These are phyloP conservation scores for Colletotrichum abscissum DNA, from an alignment of 2,329 filamentous ascomycete genomes.

Conservation along the genomic window DNA sequence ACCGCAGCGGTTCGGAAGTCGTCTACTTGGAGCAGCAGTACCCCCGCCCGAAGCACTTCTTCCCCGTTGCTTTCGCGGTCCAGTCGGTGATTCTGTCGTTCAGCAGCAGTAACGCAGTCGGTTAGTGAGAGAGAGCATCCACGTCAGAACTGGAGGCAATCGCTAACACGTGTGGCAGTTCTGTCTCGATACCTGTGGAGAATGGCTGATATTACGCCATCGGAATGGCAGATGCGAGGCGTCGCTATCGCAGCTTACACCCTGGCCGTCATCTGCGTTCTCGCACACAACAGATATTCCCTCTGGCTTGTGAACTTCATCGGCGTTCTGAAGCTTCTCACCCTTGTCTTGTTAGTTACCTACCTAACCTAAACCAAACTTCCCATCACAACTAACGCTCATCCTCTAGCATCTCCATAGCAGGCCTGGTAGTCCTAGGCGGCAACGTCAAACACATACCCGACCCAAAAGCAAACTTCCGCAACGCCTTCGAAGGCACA, in stretches of 20 bases:
- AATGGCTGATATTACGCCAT: slow-evolving; percentile 60
- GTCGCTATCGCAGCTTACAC: slow-evolving; percentile 74
- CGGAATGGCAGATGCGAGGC: slow-evolving; percentile 74
- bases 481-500: slow-evolving; percentile 48
- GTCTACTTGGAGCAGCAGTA: slow-evolving; percentile 77
- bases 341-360: slow-evolving; percentile 62
- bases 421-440: slow-evolving; percentile 70
- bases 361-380: too few relatives aligned
- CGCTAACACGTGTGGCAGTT: slow-evolving; percentile 58
- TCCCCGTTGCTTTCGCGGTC: slow-evolving; percentile 73
- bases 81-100: slow-evolving; percentile 74
- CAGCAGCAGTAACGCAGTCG: slow-evolving; percentile 72
- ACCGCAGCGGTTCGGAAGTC: slow-evolving; percentile 73
- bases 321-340: slow-evolving; percentile 69
- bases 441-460: slow-evolving; percentile 46
- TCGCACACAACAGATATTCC: slow-evolving; percentile 68
- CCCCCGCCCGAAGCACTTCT: slow-evolving; percentile 71
- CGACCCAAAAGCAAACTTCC: slow-evolving; percentile 49
- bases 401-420: slow-evolving; percentile 58
- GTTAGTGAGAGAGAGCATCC: slow-evolving; percentile 38
- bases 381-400: neutral
- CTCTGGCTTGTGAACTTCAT: slow-evolving; percentile 67
- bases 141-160: neutral
- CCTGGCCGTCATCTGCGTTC: slow-evolving; percentile 62
- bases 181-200: slow-evolving; percentile 72